A percentile compares a stretch with the other conserved stretches of the same genome.
Conservation (phyloP, 2,329 filamentous ascomycete species). For the Stromatinia cepivora region DNA sequence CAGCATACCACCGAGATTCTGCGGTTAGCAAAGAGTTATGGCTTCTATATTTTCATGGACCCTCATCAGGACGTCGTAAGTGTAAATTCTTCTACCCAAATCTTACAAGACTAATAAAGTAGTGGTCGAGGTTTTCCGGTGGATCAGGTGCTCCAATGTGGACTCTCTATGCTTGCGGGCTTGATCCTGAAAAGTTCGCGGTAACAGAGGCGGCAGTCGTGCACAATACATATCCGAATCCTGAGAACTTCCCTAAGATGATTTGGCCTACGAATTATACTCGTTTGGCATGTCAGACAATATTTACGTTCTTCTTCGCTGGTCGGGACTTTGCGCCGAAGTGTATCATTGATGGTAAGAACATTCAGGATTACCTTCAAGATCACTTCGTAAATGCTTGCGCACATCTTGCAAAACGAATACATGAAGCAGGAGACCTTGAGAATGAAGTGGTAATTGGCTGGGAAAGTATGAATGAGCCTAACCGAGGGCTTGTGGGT, state of each 20-base stretch:
- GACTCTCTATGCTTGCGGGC: slow-evolving; percentile 91
- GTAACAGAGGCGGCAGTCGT: slow-evolving; percentile 90
- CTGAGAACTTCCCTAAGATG: slow-evolving; percentile 92
- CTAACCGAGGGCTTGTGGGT: slow-evolving; percentile 83
- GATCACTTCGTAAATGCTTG: slow-evolving; percentile 80
- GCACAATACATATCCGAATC: slow-evolving; percentile 88
- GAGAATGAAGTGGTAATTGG: slow-evolving; percentile 86
- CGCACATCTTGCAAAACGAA: slow-evolving; percentile 76
- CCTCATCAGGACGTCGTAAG: slow-evolving; percentile 94
- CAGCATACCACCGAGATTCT: slow-evolving; percentile 85
- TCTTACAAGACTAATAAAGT: slow-evolving; percentile 27
- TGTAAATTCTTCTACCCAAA: slow-evolving; percentile 34
- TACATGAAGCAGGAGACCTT: slow-evolving; percentile 86
- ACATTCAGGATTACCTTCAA: slow-evolving; percentile 95
- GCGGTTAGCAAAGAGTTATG: slow-evolving; percentile 81
- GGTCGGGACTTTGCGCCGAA: slow-evolving; percentile 92
- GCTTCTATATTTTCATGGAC: slow-evolving; percentile 97
- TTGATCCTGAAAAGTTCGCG: slow-evolving; percentile 83
- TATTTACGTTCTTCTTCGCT: slow-evolving; percentile 93
- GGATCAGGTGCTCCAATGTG: slow-evolving; percentile 96
- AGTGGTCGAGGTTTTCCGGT: slow-evolving; percentile 91
- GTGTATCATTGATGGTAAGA: slow-evolving; percentile 89
- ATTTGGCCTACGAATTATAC: slow-evolving; percentile 99
- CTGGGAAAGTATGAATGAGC: slow-evolving; percentile 97
- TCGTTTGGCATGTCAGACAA: slow-evolving; percentile 79